Evolutionary conservation across 257 asterid genomes (phyloP), one percentile per base, ranked within the genome.

Genomic region (Solanum stenotomum): DNA sequence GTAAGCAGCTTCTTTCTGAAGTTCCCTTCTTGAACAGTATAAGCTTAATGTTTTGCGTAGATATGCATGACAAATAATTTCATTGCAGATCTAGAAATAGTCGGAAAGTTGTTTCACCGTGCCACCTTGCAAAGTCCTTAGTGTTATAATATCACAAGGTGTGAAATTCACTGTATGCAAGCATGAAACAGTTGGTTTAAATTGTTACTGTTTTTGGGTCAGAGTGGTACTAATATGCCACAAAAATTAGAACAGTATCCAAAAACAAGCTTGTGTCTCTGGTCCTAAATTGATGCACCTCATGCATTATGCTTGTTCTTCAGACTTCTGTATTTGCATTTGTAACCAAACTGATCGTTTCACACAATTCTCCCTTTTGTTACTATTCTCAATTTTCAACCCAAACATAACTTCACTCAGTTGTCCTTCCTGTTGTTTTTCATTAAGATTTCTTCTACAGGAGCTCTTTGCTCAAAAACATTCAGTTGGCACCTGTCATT

Each of bases 1-100:
- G 99, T 97, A 92, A 93, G 94, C 52, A 86, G 42, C 87, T 86
- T 88, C 68, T 67, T n/a, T 88, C 59, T 23, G 56, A 70, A 0
- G 76, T 31, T 87, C 70, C 37, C 79, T 63, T 84, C 78, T 68
- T 84, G 63, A 65, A 63, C 77, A 63, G 42, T 76, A 38, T 12
- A 5, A n/a, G 3, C 8, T 85, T 85, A 84, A 35, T 37, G 2
- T 49, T 16, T 67, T 29, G 63, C 63, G 42, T 27, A 46, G 6
- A 5, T 42, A 42, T 78, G 61, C 63, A 40, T 37, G 33, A 7
- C 14, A 11, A 25, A 42, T n/a, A 40, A n/a, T 42, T 23, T 76
- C 33, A 23, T 10, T 76, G 18, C 22, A 37, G 10, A 38, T 29
- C 83, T 37, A 76, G 16, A 76, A 76, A 23, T 40, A 40, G 37